Evolutionary conservation across 768 basidiomycete species (phyloP), one percentile per base, ranked within the genome.

Genomic region (Polyporus arcularius): DNA sequence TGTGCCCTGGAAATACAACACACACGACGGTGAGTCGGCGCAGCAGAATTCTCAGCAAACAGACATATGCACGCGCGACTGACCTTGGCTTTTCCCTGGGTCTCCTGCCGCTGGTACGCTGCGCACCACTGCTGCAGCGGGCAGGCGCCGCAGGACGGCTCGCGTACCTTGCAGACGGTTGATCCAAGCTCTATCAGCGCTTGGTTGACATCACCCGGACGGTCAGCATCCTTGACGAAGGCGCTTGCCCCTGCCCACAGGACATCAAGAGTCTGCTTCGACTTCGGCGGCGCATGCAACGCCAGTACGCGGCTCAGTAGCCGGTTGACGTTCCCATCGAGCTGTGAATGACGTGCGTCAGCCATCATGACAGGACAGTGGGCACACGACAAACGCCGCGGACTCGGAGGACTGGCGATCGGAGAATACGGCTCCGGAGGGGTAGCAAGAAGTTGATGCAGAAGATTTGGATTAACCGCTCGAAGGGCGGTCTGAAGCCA

Each of bases 151-250:
- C 96, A 98, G 18, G 76, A 73, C 10, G 96, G 96, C 63, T 90
- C 85, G 62, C 85, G 86, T 43, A 91, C 87, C 73, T 89, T 94
- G 77, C 96, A 98, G 3, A 97, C 83, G 3, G 94, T 96, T 71
- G 91, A 92, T 51, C 96, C 96, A 7, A 98, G 85, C 71, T 98
- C 96, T 72, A 98, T 98, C 53, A 98, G 79, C 14, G 92, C 94
- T 75, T 97, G 90, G 69, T 96, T 96, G 64, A 95, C 80, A 71
- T 96, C 92, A 16, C 94, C 93, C 0, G 94, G 84, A 62, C 81
- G 72, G 38, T 82, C 79, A 51, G 78, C 70, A 12, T 64, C 77
- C 42, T 83, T 73, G 10, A 97, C 89, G 71, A 97, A 81, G 3
- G 78, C 79, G 42, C 79, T 79, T 1, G 95, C 95, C 4, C 84